phyloP scores from a whole-genome alignment of 768 basidiomycete genomes.

The Leccinum pellstonianum region DNA sequence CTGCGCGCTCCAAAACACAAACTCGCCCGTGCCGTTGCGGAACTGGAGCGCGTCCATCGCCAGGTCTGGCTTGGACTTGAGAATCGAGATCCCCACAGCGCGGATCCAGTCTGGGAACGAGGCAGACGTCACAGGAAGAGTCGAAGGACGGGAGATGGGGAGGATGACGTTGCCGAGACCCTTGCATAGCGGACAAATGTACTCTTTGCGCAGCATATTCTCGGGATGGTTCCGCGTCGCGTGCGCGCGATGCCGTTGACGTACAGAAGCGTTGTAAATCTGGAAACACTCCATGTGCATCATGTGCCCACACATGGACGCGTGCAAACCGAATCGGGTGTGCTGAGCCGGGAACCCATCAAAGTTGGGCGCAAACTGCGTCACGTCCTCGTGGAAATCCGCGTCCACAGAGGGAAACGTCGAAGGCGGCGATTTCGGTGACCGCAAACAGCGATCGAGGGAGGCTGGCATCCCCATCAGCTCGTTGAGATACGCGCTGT shows the following conservation, averaged over 20 bases:
- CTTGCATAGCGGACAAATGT: conserved; percentile 96
- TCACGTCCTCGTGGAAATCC: conserved; percentile 28
- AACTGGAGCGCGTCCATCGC: conserved; percentile 71
- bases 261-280: conserved; percentile 82
- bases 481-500: conserved; percentile 65
- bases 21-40: conserved; percentile 80
- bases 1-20: conserved; percentile 86
- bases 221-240: conserved; percentile 93
- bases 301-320: conserved; percentile 91
- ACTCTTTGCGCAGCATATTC: conserved; percentile 85
- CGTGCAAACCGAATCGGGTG: conserved; percentile 81
- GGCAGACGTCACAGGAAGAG: conserved; percentile 44
- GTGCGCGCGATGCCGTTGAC: conserved; percentile 84
- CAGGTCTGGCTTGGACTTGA: conserved; percentile 78
- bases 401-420: conserved; percentile 34
- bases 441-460: conserved; percentile 54
- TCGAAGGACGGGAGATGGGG: conserved; percentile 62
- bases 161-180: conserved; percentile 93
- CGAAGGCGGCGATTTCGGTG: conserved; percentile 26
- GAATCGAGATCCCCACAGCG: conserved; percentile 81
- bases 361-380: conserved; percentile 56
- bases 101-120: conserved; percentile 90
- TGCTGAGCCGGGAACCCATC: conserved; percentile 71
- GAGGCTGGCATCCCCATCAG: conserved; percentile 60
- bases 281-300: conserved; percentile 97